phyloP scores from a whole-genome alignment of 192 early-diverging fungal species.

The Coemansia sp. region DNA sequence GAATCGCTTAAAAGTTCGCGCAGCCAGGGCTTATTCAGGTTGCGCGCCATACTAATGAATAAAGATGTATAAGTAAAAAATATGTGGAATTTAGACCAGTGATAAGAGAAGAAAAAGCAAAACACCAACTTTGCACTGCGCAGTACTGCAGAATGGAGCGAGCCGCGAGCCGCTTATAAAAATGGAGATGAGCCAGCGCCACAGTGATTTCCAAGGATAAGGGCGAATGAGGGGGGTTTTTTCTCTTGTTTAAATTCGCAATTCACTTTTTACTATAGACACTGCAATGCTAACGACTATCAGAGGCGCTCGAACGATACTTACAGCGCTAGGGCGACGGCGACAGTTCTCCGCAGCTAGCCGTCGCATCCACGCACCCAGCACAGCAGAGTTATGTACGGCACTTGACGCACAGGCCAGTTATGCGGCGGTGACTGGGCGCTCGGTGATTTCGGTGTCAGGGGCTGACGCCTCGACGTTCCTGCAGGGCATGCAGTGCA shows the following conservation, averaged over 20 bases:
- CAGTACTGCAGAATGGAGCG: neutral
- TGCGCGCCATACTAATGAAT: constrained; percentile 30
- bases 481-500: constrained; percentile 90
- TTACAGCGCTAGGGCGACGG: constrained; percentile 3
- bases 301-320: constrained; percentile 1
- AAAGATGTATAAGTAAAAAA: neutral
- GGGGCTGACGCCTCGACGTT: constrained; percentile 83
- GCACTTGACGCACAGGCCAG: constrained; percentile 33
- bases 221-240: neutral
- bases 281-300: neutral
- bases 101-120: neutral
- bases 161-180: neutral
- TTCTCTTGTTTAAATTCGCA: neutral
- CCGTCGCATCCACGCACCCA: constrained; percentile 15
- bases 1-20: constrained; percentile 11
- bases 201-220: neutral
- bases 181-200: neutral
- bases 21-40: constrained; percentile 33
- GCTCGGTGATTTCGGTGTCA: constrained; percentile 66
- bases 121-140: neutral
- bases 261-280: neutral
- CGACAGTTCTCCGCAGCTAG: neutral
- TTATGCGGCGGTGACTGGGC: constrained; percentile 61
- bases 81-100: neutral
- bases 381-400: constrained; percentile 25